Conservation (phyloP, 2,329 filamentous ascomycete species). For the Sporothrix mexicana region DNA sequence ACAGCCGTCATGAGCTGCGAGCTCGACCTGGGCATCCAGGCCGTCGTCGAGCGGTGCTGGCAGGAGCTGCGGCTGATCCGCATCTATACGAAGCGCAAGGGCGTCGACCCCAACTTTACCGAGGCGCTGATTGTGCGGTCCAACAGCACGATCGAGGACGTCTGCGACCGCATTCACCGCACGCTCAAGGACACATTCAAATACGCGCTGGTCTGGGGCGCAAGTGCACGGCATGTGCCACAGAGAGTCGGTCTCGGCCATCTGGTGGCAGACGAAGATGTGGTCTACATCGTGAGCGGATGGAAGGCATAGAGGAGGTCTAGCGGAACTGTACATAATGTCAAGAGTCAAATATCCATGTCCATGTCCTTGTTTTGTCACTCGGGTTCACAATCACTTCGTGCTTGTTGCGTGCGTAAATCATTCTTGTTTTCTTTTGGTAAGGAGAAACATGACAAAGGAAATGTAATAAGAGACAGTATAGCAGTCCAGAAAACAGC, state of each 20-base stretch:
- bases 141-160: constrained; percentile 91
- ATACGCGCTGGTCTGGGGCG: constrained; percentile 97
- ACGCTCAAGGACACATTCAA: constrained; percentile 98
- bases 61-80: constrained; percentile 87
- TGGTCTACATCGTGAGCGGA: constrained; percentile 70
- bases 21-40: constrained; percentile 87
- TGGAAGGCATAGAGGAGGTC: constrained; percentile 59
- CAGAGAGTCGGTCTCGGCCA: constrained; percentile 90
- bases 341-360: constrained; percentile 7
- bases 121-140: constrained; percentile 92
- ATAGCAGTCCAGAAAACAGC: background rate
- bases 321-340: constrained; percentile 12
- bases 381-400: background rate
- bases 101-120: constrained; percentile 82
- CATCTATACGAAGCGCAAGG: constrained; percentile 97
- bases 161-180: constrained; percentile 93
- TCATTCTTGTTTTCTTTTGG: constrained; percentile 1
- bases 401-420: background rate
- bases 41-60: constrained; percentile 96
- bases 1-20: constrained; percentile 98
- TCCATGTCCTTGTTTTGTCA: background rate
- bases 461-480: constrained; percentile 13
- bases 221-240: constrained; percentile 91
- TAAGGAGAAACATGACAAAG: constrained; percentile 22
- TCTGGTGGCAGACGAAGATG: constrained; percentile 72